Evolutionary conservation across 305 asterid genomes (phyloP).

Genomic region (Solanum hybrid): DNA sequence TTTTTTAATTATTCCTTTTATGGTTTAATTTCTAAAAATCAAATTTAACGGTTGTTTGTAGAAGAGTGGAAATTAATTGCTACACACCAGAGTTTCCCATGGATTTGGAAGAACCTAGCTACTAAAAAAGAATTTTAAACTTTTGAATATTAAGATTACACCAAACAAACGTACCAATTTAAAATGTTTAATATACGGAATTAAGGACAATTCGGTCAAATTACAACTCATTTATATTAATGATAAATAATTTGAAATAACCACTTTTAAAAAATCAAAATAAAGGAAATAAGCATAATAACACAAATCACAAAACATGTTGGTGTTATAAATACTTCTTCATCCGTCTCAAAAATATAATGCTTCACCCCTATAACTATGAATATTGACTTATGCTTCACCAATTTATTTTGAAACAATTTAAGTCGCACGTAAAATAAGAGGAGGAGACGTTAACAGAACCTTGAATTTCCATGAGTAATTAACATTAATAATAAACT

Average conservation of each 20-base stretch:
- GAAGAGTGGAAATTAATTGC: background rate
- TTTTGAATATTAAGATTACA: background rate
- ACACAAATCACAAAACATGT: background rate
- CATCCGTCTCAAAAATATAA: background rate
- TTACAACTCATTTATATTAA: background rate
- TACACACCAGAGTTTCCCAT: background rate
- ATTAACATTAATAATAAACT: background rate
- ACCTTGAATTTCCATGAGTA: background rate
- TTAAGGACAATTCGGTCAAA: background rate
- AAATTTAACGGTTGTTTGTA: background rate
- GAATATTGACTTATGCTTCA: too few relatives aligned
- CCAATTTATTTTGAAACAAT: too few relatives aligned
- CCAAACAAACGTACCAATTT: background rate
- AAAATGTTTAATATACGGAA: background rate
- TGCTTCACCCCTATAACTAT: background rate
- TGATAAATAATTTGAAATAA: background rate
- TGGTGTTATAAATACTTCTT: background rate
- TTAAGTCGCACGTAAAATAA: background rate
- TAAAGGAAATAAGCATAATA: background rate
- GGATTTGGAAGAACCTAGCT: background rate
- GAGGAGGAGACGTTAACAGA: background rate
- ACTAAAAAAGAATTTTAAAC: background rate
- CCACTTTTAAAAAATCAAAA: background rate
- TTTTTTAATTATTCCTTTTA: too few relatives aligned
- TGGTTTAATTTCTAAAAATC: background rate